Evolutionary conservation across 345 rosid genomes (phyloP).

Genomic region (Hypericum perforatum): DNA sequence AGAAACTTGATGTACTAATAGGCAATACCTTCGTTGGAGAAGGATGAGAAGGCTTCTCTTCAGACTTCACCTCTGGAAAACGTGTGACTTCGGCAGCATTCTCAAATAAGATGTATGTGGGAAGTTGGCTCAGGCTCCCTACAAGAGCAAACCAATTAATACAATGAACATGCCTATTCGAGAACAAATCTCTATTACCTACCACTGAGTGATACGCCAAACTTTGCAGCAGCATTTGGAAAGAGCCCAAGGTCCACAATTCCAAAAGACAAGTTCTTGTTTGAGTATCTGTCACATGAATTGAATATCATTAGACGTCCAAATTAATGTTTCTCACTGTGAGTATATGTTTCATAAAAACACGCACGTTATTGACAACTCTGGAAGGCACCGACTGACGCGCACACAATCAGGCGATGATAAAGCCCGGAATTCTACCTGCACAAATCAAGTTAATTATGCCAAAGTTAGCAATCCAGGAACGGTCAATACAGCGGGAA

Average conservation of each 20-base stretch:
- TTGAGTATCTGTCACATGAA: slow-evolving; percentile 37
- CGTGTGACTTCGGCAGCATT: slow-evolving; percentile 68
- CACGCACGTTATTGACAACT: slow-evolving; percentile 63
- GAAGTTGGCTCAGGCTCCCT: slow-evolving; percentile 78
- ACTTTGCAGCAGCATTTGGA: slow-evolving; percentile 74
- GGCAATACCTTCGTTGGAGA: slow-evolving; percentile 56
- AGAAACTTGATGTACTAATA: no score
- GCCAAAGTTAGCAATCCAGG: neutral
- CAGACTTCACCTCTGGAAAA: slow-evolving; percentile 65
- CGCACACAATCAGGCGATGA: slow-evolving; percentile 49
- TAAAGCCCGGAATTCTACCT: slow-evolving; percentile 63
- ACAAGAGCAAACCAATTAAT: slow-evolving; percentile 9
- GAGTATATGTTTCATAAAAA: no score
- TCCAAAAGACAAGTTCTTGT: slow-evolving; percentile 18
- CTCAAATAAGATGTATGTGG: slow-evolving; percentile 72
- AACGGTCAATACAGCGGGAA: neutral
- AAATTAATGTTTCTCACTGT: no score
- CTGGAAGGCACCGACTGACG: slow-evolving; percentile 65
- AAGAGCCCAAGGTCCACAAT: slow-evolving; percentile 85
- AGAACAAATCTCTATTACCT: slow-evolving; percentile 2
- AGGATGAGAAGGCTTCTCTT: slow-evolving; percentile 41
- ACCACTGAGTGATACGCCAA: slow-evolving; percentile 85
- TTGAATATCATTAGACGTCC: no score
- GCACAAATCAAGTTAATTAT: slow-evolving; percentile 20
- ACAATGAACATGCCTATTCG: neutral